phyloP scores from a whole-genome alignment of 164 flowering plant genomes.

The Tinospora cordifolia region DNA sequence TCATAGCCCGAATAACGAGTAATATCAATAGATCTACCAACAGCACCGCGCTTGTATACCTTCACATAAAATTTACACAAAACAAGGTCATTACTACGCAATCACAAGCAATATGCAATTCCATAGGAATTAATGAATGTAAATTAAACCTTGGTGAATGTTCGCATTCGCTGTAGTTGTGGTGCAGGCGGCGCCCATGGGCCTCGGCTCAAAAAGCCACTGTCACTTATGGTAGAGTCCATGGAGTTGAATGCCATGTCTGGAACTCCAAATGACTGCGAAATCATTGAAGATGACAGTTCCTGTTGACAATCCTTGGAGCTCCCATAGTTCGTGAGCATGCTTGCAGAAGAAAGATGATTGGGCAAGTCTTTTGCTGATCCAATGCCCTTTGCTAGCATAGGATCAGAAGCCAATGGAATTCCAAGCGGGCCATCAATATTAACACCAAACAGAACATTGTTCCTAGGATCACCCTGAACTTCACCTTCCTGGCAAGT shows the following conservation, averaged over 20 bases:
- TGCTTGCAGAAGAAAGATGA: conserved; percentile 43
- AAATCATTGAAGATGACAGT: conserved; percentile 77
- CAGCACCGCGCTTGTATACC: conserved; percentile 98
- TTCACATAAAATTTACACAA: conserved; percentile 21
- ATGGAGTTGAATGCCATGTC: conserved; percentile 74
- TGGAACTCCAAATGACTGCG: conserved; percentile 90
- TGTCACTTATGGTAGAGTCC: conserved; percentile 67
- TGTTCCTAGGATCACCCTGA: conserved; percentile 51
- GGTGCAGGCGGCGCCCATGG: conserved; percentile 62
- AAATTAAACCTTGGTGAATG: conserved; percentile 73
- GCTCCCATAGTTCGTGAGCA: conserved; percentile 48
- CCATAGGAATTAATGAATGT: background rate
- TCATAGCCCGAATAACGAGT: conserved; percentile 82
- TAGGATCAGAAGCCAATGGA: conserved; percentile 48
- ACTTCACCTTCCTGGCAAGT: conserved; percentile 49
- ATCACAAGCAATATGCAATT: background rate
- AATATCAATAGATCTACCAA: conserved; percentile 92
- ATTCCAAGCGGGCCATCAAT: conserved; percentile 47
- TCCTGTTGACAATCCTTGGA: conserved; percentile 73
- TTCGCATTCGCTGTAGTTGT: conserved; percentile 68
- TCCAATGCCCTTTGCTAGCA: conserved; percentile 41
- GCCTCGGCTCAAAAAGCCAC: conserved; percentile 48
- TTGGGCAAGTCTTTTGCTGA: conserved; percentile 54
- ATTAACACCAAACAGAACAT: conserved; percentile 44
- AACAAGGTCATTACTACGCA: conserved; percentile 9